Conservation (phyloP, 148 eudicot genomes). For the Linanthus parryae region DNA sequence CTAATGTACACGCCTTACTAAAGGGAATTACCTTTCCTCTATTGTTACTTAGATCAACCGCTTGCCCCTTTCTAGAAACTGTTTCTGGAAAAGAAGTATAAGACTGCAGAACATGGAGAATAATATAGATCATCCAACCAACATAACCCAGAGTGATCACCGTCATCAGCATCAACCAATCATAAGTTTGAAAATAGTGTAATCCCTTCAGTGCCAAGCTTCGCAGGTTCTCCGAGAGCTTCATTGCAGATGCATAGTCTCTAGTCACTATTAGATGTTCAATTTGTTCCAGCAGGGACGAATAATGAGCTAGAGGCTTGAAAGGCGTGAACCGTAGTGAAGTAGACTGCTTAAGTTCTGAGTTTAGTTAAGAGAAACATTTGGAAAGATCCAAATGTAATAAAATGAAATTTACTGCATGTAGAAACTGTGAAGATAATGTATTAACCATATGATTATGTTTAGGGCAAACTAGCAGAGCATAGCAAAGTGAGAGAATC, state of each 20-base stretch:
- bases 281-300: conserved; percentile 51
- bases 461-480: no score
- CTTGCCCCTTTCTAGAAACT: conserved; percentile 44
- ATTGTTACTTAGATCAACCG: conserved; percentile 25
- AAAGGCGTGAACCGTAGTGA: conserved; percentile 75
- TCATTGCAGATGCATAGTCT: conserved; percentile 68
- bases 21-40: conserved; percentile 59
- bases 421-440: background rate
- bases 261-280: conserved; percentile 46
- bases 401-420: no score
- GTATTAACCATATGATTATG: background rate
- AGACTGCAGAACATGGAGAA: conserved; percentile 78
- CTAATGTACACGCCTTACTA: no score
- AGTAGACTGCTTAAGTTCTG: conserved; percentile 72
- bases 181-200: conserved; percentile 95
- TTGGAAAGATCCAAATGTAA: no score
- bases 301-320: conserved; percentile 70
- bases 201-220: conserved; percentile 85
- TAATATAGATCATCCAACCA: conserved; percentile 90
- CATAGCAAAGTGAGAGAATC: no score
- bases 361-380: conserved; percentile 46
- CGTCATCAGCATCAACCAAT: conserved; percentile 96
- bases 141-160: conserved; percentile 81
- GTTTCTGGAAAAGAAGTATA: conserved; percentile 58
- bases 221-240: conserved; percentile 64